Conservation (phyloP, 1,284 basidiomycete genomes). For the Tausonia pullulans region DNA sequence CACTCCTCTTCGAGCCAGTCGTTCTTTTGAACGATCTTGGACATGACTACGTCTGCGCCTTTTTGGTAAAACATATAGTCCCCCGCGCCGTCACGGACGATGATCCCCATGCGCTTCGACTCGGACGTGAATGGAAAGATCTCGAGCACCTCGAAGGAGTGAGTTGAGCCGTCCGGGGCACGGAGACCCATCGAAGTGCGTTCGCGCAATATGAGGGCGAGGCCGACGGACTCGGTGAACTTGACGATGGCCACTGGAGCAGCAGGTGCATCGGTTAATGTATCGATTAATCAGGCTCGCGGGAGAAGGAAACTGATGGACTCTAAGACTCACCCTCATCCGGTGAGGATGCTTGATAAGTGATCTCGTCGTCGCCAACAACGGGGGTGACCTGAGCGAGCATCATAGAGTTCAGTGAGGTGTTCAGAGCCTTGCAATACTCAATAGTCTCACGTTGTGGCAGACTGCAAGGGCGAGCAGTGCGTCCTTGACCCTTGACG, state of each 20-base stretch:
- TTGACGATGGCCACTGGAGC: slow-evolving; percentile 73
- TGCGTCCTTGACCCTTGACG: slow-evolving; percentile 84
- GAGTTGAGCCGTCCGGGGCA: slow-evolving; percentile 49
- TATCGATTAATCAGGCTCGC: too few species aligned
- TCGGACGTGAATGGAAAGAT: slow-evolving; percentile 98
- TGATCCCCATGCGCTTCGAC: slow-evolving; percentile 97
- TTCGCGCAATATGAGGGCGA: slow-evolving; percentile 77
- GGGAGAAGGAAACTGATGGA: too few species aligned
- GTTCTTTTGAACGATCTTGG: slow-evolving; percentile 83
- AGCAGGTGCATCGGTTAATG: too few species aligned
- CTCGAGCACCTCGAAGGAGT: slow-evolving; percentile 77
- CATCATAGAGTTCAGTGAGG: not conserved
- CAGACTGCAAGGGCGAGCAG: slow-evolving; percentile 88
- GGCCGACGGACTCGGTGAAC: slow-evolving; percentile 90
- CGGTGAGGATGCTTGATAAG: slow-evolving; percentile 96
- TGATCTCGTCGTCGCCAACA: slow-evolving; percentile 82
- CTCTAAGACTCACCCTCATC: slow-evolving; percentile 54
- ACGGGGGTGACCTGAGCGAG: slow-evolving; percentile 76
- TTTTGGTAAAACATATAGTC: slow-evolving; percentile 90
- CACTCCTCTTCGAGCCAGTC: slow-evolving; percentile 99
- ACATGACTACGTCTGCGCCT: slow-evolving; percentile 96
- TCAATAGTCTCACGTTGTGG: slow-evolving; percentile 64
- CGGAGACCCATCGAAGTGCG: slow-evolving; percentile 73
- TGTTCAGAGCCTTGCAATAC: not conserved
- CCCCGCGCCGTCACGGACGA: slow-evolving; percentile 67